Percentiles rank a stretch among this genome's conserved stretches.
phyloP scores from a whole-genome alignment of 345 rosid genomes.

The Bretschneidera sinensis region DNA sequence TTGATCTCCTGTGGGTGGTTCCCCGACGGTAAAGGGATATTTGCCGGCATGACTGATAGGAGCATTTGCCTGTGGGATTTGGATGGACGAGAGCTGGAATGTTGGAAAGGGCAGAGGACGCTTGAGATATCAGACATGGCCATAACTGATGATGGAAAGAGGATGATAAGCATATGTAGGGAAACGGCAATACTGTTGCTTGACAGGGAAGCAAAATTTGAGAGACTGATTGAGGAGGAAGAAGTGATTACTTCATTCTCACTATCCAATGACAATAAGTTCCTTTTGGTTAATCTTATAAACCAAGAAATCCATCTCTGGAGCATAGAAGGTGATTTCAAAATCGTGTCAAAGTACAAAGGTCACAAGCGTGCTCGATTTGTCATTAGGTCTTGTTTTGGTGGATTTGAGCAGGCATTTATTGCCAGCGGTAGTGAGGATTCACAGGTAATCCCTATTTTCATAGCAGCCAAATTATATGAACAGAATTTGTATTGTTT shows the following conservation, averaged over 20 bases:
- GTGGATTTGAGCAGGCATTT: slow-evolving; percentile 57
- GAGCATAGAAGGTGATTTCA: slow-evolving; percentile 54
- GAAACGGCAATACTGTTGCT: slow-evolving; percentile 46
- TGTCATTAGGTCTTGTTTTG: slow-evolving; percentile 69
- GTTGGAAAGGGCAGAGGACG: slow-evolving; percentile 66
- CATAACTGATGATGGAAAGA: slow-evolving; percentile 60
- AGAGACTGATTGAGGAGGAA: slow-evolving; percentile 57
- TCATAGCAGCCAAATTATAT: background rate
- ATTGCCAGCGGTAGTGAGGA: slow-evolving; percentile 79
- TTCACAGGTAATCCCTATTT: slow-evolving; percentile 44
- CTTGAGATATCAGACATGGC: slow-evolving; percentile 58
- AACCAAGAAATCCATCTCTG: slow-evolving; percentile 74
- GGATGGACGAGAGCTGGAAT: slow-evolving; percentile 60
- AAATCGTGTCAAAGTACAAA: slow-evolving; percentile 48
- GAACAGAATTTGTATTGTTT: too few species aligned
- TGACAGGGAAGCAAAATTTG: slow-evolving; percentile 50
- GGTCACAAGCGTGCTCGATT: slow-evolving; percentile 57
- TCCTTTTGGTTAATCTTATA: slow-evolving; percentile 49
- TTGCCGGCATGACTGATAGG: slow-evolving; percentile 52
- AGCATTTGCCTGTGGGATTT: slow-evolving; percentile 69
- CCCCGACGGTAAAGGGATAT: slow-evolving; percentile 46
- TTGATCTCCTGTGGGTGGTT: slow-evolving; percentile 75
- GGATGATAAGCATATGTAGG: slow-evolving; percentile 51
- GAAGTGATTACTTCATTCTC: slow-evolving; percentile 61
- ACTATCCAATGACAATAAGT: slow-evolving; percentile 53